Percentiles rank a stretch among this genome's conserved stretches.
Conservation (phyloP, 495 filamentous ascomycete genomes). For the Xylaria flabelliformis region DNA sequence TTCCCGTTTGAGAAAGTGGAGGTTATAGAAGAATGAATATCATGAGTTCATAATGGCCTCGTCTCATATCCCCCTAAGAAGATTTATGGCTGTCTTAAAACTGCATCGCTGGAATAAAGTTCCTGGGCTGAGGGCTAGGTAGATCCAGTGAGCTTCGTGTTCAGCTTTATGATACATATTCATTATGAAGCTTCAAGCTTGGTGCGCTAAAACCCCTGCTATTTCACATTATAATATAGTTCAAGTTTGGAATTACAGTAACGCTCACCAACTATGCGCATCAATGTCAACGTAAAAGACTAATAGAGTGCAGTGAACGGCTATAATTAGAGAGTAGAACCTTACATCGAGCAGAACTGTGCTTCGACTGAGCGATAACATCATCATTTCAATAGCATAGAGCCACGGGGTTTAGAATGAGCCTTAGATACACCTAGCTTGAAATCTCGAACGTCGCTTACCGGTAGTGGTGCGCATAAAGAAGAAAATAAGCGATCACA, state of each 20-base stretch:
- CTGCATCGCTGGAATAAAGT: background rate
- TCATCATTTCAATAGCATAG: background rate
- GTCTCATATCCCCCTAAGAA: background rate
- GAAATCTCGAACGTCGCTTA: background rate
- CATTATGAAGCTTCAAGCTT: background rate
- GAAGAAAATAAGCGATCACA: background rate
- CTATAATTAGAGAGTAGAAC: background rate
- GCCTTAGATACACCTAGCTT: background rate
- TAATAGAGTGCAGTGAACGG: background rate
- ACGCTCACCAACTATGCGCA: background rate
- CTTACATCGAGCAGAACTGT: background rate
- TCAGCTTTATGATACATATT: background rate
- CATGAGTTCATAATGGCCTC: background rate
- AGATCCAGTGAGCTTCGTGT: background rate
- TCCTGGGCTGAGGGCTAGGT: background rate
- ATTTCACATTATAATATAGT: background rate
- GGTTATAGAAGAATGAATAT: background rate
- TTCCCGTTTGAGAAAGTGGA: background rate
- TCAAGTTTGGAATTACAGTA: background rate
- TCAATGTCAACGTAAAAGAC: background rate
- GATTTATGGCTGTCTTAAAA: background rate
- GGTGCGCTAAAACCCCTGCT: background rate
- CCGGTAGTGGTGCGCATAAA: background rate
- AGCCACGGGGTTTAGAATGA: background rate
- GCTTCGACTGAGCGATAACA: background rate